phyloP scores from a whole-genome alignment of 2,329 filamentous ascomycete species.

The Didymella sp. region DNA sequence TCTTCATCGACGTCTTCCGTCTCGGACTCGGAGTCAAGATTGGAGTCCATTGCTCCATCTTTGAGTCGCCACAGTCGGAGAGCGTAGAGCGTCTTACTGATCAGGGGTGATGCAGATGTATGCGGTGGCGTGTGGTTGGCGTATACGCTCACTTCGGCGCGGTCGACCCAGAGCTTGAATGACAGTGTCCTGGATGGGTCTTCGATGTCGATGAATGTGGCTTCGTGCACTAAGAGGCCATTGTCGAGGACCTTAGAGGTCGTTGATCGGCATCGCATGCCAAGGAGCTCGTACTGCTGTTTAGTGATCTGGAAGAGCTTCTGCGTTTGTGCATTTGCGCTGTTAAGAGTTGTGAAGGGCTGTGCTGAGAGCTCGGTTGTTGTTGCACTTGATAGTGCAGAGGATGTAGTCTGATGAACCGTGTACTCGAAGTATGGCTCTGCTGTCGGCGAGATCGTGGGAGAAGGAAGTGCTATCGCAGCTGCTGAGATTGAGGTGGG shows the following conservation, averaged over 20 bases:
- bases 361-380: constrained; percentile 14
- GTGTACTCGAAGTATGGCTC: constrained; percentile 39
- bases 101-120: constrained; percentile 3
- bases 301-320: constrained; percentile 10
- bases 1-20: not conserved
- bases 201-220: constrained; percentile 19
- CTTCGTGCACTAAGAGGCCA: constrained; percentile 18
- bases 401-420: constrained; percentile 23
- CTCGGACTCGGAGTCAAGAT: not conserved
- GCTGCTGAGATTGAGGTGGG: not conserved
- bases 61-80: constrained; percentile 32
- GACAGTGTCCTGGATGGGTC: constrained; percentile 16
- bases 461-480: not conserved
- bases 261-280: constrained; percentile 11
- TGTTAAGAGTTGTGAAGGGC: constrained; percentile 20
- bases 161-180: constrained; percentile 30
- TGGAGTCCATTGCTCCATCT: not conserved
- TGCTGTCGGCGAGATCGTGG: not conserved
- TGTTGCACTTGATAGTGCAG: not conserved
- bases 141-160: constrained; percentile 20
- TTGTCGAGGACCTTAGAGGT: constrained; percentile 19
- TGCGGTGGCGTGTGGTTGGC: constrained; percentile 15
- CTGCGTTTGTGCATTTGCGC: constrained; percentile 30
- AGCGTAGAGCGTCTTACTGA: constrained; percentile 30
- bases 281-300: constrained; percentile 13